Conservation (phyloP, 2,329 filamentous ascomycete species). For the Fusarium chuoi region DNA sequence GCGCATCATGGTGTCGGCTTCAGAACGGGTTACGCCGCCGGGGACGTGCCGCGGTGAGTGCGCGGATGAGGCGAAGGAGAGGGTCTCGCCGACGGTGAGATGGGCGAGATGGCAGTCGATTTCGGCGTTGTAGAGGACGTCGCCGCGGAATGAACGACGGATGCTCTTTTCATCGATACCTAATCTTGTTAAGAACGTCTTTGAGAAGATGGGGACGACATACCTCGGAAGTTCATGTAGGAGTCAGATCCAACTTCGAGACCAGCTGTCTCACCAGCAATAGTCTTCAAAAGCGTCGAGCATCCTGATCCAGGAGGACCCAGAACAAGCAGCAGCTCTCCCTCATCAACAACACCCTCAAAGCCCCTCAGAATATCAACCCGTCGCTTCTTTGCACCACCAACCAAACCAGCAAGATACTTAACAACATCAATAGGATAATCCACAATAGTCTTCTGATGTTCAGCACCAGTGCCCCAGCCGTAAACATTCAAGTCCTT, state of each 20-base stretch:
- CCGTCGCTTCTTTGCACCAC: background rate
- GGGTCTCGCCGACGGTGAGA: constrained; percentile 72
- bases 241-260: constrained; percentile 38
- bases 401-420: constrained; percentile 5
- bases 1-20: constrained; percentile 42
- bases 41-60: constrained; percentile 68
- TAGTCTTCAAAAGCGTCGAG: constrained; percentile 67
- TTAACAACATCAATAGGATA: constrained; percentile 30
- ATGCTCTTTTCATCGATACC: constrained; percentile 50
- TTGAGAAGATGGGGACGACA: fast-evolving
- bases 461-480: constrained; percentile 37
- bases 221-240: constrained; percentile 63
- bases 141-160: constrained; percentile 59
- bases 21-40: constrained; percentile 9
- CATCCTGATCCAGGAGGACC: constrained; percentile 66
- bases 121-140: constrained; percentile 73
- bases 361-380: constrained; percentile 45
- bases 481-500: constrained; percentile 43
- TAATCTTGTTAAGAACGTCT: background rate
- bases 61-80: constrained; percentile 71
- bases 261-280: constrained; percentile 62
- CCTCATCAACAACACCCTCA: constrained; percentile 45
- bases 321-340: constrained; percentile 50
- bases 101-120: constrained; percentile 72
- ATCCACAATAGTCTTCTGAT: constrained; percentile 41